Evolutionary conservation across 106 monocot species (phyloP).

Genomic region (Dioscorea dumetorum): DNA sequence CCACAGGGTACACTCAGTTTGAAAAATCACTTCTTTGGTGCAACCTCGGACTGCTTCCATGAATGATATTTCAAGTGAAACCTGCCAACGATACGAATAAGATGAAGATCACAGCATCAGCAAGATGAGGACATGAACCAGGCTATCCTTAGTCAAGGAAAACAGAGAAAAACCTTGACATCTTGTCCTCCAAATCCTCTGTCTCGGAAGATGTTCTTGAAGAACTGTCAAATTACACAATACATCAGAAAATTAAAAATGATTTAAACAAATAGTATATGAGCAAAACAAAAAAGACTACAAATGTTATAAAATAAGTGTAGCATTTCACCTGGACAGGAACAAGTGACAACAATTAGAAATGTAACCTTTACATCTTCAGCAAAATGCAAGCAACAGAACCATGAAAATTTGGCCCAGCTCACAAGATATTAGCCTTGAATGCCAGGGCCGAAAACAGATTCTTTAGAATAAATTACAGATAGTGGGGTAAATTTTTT

Average conservation of each 20-base stretch:
- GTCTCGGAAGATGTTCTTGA: constrained; percentile 39
- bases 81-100: constrained; percentile 20
- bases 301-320: too few species aligned
- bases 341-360: too few species aligned
- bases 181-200: constrained; percentile 55
- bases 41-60: constrained; percentile 86
- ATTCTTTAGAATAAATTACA: too few species aligned
- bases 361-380: too few species aligned
- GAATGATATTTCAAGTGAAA: constrained; percentile 70
- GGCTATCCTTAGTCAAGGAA: background rate
- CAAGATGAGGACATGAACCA: background rate
- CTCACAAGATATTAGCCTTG: too few species aligned
- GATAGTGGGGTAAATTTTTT: too few species aligned
- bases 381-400: too few species aligned
- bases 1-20: constrained; percentile 48
- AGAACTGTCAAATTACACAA: constrained; percentile 25
- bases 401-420: too few species aligned
- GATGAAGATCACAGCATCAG: background rate
- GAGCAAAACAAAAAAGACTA: too few species aligned
- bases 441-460: too few species aligned
- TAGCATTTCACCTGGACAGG: too few species aligned
- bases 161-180: constrained; percentile 42
- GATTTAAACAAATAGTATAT: too few species aligned
- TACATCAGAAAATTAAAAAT: background rate
- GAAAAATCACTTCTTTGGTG: constrained; percentile 49